A percentile compares a stretch with the other conserved stretches of the same genome.
Conservation (phyloP, 1,284 basidiomycete genomes). For the Ganoderma lingzhi region DNA sequence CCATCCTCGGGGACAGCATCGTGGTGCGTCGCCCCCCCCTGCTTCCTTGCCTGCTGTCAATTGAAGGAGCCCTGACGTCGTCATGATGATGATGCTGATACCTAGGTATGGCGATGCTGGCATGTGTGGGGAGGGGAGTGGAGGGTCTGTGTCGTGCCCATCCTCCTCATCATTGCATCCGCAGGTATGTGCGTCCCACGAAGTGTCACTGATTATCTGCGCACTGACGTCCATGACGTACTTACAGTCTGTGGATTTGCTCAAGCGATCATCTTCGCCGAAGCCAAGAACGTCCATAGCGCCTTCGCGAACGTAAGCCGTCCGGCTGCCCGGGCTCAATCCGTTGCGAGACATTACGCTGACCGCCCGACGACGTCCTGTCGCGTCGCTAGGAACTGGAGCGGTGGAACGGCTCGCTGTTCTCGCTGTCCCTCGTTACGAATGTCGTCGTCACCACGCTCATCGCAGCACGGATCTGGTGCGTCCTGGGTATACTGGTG, state of each 20-base stretch:
- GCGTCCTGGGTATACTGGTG: slow-evolving; percentile 12
- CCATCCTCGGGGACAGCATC: slow-evolving; percentile 47
- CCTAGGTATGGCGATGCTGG: slow-evolving; percentile 48
- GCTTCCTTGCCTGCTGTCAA: neutral
- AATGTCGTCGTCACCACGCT: slow-evolving; percentile 47
- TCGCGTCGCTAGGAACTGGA: slow-evolving; percentile 16
- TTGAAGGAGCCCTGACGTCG: neutral
- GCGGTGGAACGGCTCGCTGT: slow-evolving; percentile 49
- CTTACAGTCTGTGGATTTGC: slow-evolving; percentile 47
- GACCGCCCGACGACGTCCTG: neutral
- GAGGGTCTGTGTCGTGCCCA: slow-evolving; percentile 43
- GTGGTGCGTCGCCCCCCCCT: slow-evolving; percentile 38
- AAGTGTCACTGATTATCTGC: neutral
- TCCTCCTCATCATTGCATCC: slow-evolving; percentile 44
- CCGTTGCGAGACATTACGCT: neutral
- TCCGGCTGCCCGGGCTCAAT: neutral
- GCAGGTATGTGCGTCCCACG: slow-evolving; percentile 38
- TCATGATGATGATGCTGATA: neutral
- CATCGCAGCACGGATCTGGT: slow-evolving; percentile 48
- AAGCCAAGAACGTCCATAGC: slow-evolving; percentile 43
- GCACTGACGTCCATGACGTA: neutral
- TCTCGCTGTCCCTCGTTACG: slow-evolving; percentile 48
- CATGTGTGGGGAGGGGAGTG: slow-evolving; percentile 47
- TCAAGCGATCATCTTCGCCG: slow-evolving; percentile 46
- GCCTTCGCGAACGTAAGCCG: slow-evolving; percentile 40